phyloP scores from a whole-genome alignment of 345 rosid species.

The Eucalyptus dawsonii region DNA sequence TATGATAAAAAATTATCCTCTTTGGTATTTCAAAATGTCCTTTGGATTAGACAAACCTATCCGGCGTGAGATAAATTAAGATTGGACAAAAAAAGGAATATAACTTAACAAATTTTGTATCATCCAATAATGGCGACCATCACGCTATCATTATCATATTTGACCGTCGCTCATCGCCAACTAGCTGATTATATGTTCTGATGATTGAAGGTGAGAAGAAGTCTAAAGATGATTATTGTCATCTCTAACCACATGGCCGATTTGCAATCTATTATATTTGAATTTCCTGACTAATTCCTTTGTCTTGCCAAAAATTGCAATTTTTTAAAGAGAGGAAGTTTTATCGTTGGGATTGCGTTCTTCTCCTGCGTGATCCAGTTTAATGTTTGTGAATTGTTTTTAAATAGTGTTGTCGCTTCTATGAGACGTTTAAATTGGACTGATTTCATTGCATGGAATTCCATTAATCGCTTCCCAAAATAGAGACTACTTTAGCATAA shows the following conservation, averaged over 20 bases:
- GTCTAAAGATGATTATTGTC: not conserved
- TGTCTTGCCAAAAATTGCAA: slow-evolving; percentile 3
- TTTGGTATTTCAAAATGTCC: not conserved
- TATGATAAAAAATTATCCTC: not conserved
- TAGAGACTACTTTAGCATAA: slow-evolving; percentile 6
- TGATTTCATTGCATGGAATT: slow-evolving; percentile 23
- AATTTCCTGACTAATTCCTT: slow-evolving; percentile 7
- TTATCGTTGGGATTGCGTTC: slow-evolving; percentile 30
- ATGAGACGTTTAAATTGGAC: slow-evolving; percentile 14
- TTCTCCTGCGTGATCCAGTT: not conserved
- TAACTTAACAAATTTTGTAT: not conserved
- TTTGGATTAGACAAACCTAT: too few species aligned
- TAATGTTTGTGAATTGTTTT: not conserved
- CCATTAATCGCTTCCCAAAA: slow-evolving; percentile 18
- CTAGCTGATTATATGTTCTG: not conserved
- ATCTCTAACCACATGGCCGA: not conserved
- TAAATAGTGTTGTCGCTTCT: slow-evolving; percentile 5
- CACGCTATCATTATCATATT: not conserved
- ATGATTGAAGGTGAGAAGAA: not conserved
- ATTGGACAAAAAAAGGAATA: not conserved
- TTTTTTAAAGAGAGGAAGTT: slow-evolving; percentile 5
- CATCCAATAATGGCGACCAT: not conserved
- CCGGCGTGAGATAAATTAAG: rapidly evolving
- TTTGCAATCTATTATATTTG: slow-evolving; percentile 4
- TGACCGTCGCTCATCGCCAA: not conserved